Percentiles rank a stretch among this genome's conserved stretches.
These are phyloP conservation scores for Aspergillus indologenus DNA, from an alignment of 495 filamentous ascomycete genomes.

Conservation along the genomic window DNA sequence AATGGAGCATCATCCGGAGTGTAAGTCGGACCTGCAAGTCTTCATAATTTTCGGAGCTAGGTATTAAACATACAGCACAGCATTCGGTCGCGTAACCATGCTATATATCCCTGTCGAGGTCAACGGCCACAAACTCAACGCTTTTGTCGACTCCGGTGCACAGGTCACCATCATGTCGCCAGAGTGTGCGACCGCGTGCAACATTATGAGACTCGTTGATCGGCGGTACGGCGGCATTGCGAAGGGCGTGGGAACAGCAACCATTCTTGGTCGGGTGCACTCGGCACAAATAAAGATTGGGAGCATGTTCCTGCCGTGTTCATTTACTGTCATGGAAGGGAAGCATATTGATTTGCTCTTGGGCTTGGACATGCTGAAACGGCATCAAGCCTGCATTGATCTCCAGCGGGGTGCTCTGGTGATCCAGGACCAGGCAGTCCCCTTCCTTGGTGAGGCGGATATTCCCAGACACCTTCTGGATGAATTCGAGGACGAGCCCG, in stretches of 20 bases:
- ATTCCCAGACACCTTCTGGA: constrained; percentile 77
- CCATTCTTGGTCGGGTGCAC: constrained; percentile 92
- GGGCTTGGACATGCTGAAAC: constrained; percentile 92
- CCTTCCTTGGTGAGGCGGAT: constrained; percentile 88
- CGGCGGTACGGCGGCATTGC: constrained; percentile 87
- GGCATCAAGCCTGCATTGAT: constrained; percentile 91
- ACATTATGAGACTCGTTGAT: constrained; percentile 97
- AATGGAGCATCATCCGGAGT: constrained; percentile 94
- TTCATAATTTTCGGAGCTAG: not conserved
- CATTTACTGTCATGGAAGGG: constrained; percentile 99
- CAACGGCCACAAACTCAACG: constrained; percentile 86
- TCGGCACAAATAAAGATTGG: constrained; percentile 93
- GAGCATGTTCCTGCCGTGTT: constrained; percentile 79
- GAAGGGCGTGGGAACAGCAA: constrained; percentile 87
- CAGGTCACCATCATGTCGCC: constrained; percentile 99
- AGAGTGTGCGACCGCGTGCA: constrained; percentile 80
- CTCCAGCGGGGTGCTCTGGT: constrained; percentile 73
- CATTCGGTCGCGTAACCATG: constrained; percentile 90
- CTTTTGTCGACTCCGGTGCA: constrained; percentile 95
- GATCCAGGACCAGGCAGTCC: constrained; percentile 82
- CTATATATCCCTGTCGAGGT: constrained; percentile 96
- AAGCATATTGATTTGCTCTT: constrained; percentile 95
- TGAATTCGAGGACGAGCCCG: constrained; percentile 72
- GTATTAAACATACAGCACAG: constrained; percentile 46
- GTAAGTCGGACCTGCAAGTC: constrained; percentile 45